These are phyloP conservation scores for Escallonia rubra DNA, from an alignment of 129 eudicot species.

Conservation along the genomic window DNA sequence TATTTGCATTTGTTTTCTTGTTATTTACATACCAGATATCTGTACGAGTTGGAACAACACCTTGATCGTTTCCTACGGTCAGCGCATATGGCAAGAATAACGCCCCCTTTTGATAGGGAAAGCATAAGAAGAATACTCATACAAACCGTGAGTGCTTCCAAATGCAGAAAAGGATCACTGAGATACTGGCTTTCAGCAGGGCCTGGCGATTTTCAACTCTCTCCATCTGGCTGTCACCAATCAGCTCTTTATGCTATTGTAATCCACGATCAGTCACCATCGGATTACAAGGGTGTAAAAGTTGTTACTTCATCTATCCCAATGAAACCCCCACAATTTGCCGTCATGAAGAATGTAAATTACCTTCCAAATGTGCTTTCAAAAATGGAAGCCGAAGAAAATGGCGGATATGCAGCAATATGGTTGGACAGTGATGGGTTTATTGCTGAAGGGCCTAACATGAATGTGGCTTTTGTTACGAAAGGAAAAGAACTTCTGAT, in stretches of 20 bases:
- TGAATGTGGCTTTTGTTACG: slow-evolving; percentile 93
- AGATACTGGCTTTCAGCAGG: slow-evolving; percentile 96
- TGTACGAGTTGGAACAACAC: slow-evolving; percentile 90
- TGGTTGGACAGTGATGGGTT: slow-evolving; percentile 83
- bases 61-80: slow-evolving; percentile 77
- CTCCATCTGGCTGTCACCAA: slow-evolving; percentile 58
- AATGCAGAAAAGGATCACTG: slow-evolving; percentile 67
- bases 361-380: slow-evolving; percentile 90
- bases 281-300: slow-evolving; percentile 55
- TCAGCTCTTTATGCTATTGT: slow-evolving; percentile 78
- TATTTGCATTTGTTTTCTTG: background rate
- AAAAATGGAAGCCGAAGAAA: slow-evolving; percentile 90
- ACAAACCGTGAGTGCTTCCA: slow-evolving; percentile 77
- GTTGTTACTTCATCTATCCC: slow-evolving; percentile 81
- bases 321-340: slow-evolving; percentile 77
- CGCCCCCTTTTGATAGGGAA: slow-evolving; percentile 68
- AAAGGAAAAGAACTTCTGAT: slow-evolving; percentile 59
- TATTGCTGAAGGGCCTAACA: slow-evolving; percentile 90
- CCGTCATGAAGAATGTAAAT: slow-evolving; percentile 80
- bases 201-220: slow-evolving; percentile 87
- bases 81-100: slow-evolving; percentile 68
- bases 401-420: slow-evolving; percentile 70
- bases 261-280: slow-evolving; percentile 42
- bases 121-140: slow-evolving; percentile 63
- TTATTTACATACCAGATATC: slow-evolving; percentile 28